Evolutionary conservation across 495 filamentous ascomycete genomes (phyloP), one percentile per base, ranked within the genome.

Genomic region (Letharia columbiana): DNA sequence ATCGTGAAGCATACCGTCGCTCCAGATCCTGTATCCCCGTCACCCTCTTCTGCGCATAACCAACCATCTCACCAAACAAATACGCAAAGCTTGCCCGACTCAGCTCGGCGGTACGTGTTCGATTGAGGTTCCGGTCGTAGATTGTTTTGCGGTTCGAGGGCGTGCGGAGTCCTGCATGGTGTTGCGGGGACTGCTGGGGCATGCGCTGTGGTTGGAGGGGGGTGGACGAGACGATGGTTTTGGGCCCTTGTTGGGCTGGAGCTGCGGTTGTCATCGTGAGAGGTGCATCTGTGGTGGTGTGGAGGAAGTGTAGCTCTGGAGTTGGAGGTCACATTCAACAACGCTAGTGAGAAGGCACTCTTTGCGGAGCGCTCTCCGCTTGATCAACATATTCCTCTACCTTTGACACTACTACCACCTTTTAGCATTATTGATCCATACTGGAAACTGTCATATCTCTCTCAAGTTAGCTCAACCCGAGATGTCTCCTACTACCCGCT

Each of bases 121-220:
- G 89, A 75, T 96, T 96, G 58, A 98, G 81, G 67, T 96, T 90
- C 63, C 95, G 85, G 82, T 98, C 91, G 77, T 98, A 99, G 77
- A 99, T 97, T 60, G 92, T 96, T 77, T 97, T 97, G 77, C 90
- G 90, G 73, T 88, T 94, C 37, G 90, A 89, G n/a, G 94, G 92
- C 71, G 96, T 91, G 67, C 92, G 89, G 60, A 98, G 89, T n/a
- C 89, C 91, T 12, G 85, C 75, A 56, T 79, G 74, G 35, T 74
- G 69, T 67, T 78, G 74, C 69, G 71, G 66, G 68, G 75, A 47
- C 42, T 67, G 68, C 2, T 54, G 66, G 39, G 67, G 49, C 2
- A 23, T 6, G 49, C 59, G 68, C 15, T 41, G 62, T 60, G 61
- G 67, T 62, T 57, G 64, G 60, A 58, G 56, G 33, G 58, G 39